A percentile compares a stretch with the other conserved stretches of the same genome.
These are phyloP conservation scores for Didymella lethalis DNA, from an alignment of 2,329 filamentous ascomycete genomes.

Conservation along the genomic window DNA sequence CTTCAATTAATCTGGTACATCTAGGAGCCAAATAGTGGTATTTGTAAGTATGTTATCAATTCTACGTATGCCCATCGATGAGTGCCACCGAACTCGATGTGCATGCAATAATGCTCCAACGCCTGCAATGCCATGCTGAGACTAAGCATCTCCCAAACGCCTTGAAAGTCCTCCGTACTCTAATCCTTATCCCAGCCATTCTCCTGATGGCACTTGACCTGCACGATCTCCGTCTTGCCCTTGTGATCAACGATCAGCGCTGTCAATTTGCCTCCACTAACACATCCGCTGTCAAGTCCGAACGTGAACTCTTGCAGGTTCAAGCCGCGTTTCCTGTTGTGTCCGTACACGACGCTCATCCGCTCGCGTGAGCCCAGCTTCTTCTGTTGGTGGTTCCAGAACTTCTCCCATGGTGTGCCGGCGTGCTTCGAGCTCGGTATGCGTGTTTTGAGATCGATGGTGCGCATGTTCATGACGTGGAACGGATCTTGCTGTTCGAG, in stretches of 20 bases:
- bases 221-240: slow-evolving; percentile 47
- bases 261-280: slow-evolving; percentile 76
- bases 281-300: slow-evolving; percentile 85
- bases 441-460: slow-evolving; percentile 70
- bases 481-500: slow-evolving; percentile 77
- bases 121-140: slow-evolving; percentile 15
- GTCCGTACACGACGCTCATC: slow-evolving; percentile 71
- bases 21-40: no score
- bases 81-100: not conserved
- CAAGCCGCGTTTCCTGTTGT: slow-evolving; percentile 79
- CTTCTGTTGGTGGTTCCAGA: slow-evolving; percentile 58
- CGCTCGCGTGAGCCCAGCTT: slow-evolving; percentile 50
- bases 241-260: slow-evolving; percentile 75
- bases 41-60: not conserved
- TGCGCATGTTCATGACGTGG: slow-evolving; percentile 92
- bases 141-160: slow-evolving; percentile 4
- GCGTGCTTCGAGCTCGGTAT: slow-evolving; percentile 60
- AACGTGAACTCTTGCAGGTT: slow-evolving; percentile 74
- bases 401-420: slow-evolving; percentile 73
- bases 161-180: not conserved
- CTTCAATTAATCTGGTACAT: no score
- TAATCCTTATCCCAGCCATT: slow-evolving; percentile 33
- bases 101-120: slow-evolving; percentile 16
- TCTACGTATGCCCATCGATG: not conserved
- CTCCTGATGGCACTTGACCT: slow-evolving; percentile 51